Conservation (phyloP, 2,329 filamentous ascomycete species). For the Arthroderma sp. region DNA sequence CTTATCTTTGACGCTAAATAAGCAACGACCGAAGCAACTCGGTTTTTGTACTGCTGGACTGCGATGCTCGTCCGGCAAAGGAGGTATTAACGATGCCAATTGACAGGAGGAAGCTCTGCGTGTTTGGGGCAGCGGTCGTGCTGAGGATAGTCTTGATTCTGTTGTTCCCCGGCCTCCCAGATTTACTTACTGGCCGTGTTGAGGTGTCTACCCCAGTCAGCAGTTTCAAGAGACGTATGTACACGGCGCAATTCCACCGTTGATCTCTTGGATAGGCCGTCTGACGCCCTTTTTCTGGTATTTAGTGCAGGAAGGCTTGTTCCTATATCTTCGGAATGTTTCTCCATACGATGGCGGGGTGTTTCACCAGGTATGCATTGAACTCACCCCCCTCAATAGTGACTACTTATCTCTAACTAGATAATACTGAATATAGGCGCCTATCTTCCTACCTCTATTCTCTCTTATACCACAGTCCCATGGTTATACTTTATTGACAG, state of each 20-base stretch:
- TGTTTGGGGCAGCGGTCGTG: constrained; percentile 65
- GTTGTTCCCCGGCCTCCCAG: constrained; percentile 69
- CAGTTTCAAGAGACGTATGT: constrained; percentile 90
- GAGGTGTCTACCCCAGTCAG: constrained; percentile 95
- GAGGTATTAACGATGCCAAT: constrained; percentile 36
- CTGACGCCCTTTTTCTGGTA: background rate
- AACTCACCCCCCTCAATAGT: too few relatives aligned
- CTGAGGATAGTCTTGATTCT: constrained; percentile 70
- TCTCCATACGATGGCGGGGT: constrained; percentile 94
- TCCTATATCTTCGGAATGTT: constrained; percentile 90
- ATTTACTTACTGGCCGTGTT: constrained; percentile 77
- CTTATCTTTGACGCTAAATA: background rate
- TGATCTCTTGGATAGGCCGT: constrained; percentile 10
- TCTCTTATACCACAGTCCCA: constrained; percentile 65
- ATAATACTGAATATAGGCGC: constrained; percentile 45
- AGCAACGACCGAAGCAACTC: background rate
- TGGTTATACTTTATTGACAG: constrained; percentile 58
- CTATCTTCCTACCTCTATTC: constrained; percentile 82
- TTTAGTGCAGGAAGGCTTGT: constrained; percentile 86
- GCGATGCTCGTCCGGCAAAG: constrained; percentile 1
- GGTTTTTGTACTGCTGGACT: background rate
- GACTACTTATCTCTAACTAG: background rate
- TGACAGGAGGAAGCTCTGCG: constrained; percentile 48
- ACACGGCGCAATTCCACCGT: background rate
- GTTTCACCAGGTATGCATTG: constrained; percentile 47